A percentile compares a stretch with the other conserved stretches of the same genome.
Evolutionary conservation across 106 monocot genomes (phyloP).

Genomic region (Iris macrosiphon): DNA sequence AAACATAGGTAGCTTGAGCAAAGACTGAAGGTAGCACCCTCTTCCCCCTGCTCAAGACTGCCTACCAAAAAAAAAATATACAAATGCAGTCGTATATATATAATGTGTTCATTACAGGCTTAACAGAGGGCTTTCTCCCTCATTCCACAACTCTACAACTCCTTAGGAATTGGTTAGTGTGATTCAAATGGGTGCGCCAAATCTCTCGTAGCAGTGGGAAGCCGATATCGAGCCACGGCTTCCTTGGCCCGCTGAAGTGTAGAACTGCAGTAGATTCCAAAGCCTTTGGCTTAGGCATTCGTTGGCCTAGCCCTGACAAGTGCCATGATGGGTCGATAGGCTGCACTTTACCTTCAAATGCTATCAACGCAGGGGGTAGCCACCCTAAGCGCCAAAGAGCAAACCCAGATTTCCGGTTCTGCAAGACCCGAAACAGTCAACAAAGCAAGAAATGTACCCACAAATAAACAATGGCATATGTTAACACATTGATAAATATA

Average conservation of each 20-base stretch:
- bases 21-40: constrained; percentile 57
- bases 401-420: constrained; percentile 49
- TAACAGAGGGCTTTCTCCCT: background rate
- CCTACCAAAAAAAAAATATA: constrained; percentile 8
- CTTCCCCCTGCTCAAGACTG: constrained; percentile 60
- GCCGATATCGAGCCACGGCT: constrained; percentile 63
- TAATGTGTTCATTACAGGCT: background rate
- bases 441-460: no score
- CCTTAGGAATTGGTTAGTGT: constrained; percentile 30
- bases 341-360: constrained; percentile 30
- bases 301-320: constrained; percentile 32
- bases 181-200: constrained; percentile 39
- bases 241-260: constrained; percentile 53
- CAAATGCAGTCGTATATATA: background rate
- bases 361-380: constrained; percentile 43
- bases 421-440: background rate
- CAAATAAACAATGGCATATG: constrained; percentile 1
- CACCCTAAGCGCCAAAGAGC: constrained; percentile 33
- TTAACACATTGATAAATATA: no score
- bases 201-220: constrained; percentile 21
- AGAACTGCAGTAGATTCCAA: constrained; percentile 38
- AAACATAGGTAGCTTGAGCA: constrained; percentile 24
- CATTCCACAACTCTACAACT: constrained; percentile 40
- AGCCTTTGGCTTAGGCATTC: constrained; percentile 10
- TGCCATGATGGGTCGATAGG: constrained; percentile 45